These are phyloP conservation scores for Aspergillus indologenus DNA, from an alignment of 495 filamentous ascomycete genomes.

Conservation along the genomic window DNA sequence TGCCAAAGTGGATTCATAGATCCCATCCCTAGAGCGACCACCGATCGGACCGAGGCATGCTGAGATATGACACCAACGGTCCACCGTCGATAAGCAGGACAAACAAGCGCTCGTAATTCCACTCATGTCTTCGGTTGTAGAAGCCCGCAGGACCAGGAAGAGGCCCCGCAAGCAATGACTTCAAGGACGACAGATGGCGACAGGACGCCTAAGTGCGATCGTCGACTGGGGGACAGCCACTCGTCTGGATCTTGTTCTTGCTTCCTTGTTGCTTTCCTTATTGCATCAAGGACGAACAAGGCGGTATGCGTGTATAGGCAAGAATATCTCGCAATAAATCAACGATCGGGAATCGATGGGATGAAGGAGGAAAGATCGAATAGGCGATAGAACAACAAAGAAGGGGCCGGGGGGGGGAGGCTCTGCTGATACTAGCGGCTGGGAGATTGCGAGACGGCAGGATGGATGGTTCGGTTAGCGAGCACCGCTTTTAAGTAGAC, in stretches of 20 bases:
- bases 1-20: constrained; percentile 92
- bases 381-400: constrained; percentile 15
- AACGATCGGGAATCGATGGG: constrained; percentile 7
- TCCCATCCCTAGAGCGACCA: constrained; percentile 87
- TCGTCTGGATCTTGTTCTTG: constrained; percentile 1
- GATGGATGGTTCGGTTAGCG: not conserved
- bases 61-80: constrained; percentile 49
- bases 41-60: constrained; percentile 43
- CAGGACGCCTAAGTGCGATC: constrained; percentile 8
- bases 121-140: constrained; percentile 35
- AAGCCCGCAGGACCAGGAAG: constrained; percentile 32
- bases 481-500: no score
- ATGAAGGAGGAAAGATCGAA: constrained; percentile 12
- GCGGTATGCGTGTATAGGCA: constrained; percentile 4
- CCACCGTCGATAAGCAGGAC: constrained; percentile 44
- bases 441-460: constrained; percentile 13
- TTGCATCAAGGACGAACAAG: constrained; percentile 1
- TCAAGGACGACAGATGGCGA: constrained; percentile 18
- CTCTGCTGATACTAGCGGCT: constrained; percentile 20
- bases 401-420: constrained; percentile 14
- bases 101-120: constrained; percentile 43
- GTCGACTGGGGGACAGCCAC: constrained; percentile 3
- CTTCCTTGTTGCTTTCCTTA: not conserved
- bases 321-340: not conserved
- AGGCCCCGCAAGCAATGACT: constrained; percentile 26